Percentiles rank a stretch among this genome's conserved stretches.
Evolutionary conservation across 1,139 yeast species (phyloP).

Genomic region (Pichia sp.): DNA sequence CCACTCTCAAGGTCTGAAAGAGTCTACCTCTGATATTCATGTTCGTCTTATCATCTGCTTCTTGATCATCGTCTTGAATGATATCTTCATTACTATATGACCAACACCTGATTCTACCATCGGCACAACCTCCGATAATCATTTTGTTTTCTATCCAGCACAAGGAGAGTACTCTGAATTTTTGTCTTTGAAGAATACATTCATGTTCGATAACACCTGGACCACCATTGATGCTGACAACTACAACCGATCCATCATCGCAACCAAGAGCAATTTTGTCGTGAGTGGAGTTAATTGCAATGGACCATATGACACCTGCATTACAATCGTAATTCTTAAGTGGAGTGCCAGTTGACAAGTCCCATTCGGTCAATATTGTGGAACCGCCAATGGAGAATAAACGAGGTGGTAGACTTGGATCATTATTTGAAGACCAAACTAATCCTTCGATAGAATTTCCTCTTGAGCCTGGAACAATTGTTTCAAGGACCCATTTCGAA

Average conservation of each 20-base stretch:
- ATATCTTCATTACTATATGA: conserved; percentile 27
- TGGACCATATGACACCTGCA: conserved; percentile 91
- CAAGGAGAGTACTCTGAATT: conserved; percentile 72
- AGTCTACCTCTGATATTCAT: conserved; percentile 25
- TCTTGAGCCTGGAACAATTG: conserved; percentile 70
- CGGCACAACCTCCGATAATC: conserved; percentile 91
- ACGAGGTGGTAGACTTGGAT: conserved; percentile 41
- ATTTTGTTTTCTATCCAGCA: conserved; percentile 65
- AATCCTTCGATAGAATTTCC: conserved; percentile 88
- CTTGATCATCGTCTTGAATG: background rate
- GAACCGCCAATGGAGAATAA: conserved; percentile 94
- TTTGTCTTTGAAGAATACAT: conserved; percentile 76
- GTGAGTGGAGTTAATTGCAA: conserved; percentile 61
- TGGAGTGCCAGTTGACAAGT: conserved; percentile 69
- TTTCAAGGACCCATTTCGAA: conserved; percentile 52
- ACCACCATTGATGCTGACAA: conserved; percentile 81
- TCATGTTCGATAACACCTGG: conserved; percentile 75
- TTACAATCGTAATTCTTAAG: conserved; percentile 78
- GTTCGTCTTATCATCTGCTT: conserved; percentile 10
- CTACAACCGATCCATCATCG: conserved; percentile 87
- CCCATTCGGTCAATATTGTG: conserved; percentile 90
- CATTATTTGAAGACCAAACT: conserved; percentile 60
- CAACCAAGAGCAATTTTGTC: conserved; percentile 83
- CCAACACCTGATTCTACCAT: conserved; percentile 90
- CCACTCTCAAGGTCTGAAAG: conserved; percentile 46